These are phyloP conservation scores for Nannochloropsis gaditana DNA, from an alignment of 108 stramenopile species.

Conservation along the genomic window DNA sequence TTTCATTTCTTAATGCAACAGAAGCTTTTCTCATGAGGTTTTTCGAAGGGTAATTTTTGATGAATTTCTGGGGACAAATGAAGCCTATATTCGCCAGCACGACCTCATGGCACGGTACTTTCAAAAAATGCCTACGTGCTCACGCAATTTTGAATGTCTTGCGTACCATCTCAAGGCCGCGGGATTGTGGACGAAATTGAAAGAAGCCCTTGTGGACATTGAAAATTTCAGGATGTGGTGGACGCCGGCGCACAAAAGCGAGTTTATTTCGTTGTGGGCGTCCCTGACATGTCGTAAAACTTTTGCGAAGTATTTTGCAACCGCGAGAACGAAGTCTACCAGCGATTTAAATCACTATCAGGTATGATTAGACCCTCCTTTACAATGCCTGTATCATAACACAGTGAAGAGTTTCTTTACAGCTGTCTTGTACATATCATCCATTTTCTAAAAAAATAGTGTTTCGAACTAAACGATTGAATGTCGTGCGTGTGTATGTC, in stretches of 20 bases:
- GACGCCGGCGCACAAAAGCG: slow-evolving; percentile 48
- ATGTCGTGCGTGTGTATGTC: too few species aligned
- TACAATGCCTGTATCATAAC: too few species aligned
- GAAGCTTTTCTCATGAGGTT: slow-evolving; percentile 43
- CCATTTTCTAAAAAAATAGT: too few species aligned
- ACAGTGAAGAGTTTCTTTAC: too few species aligned
- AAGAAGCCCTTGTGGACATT: slow-evolving; percentile 54
- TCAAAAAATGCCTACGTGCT: slow-evolving; percentile 28
- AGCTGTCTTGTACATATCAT: too few species aligned
- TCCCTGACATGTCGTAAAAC: slow-evolving; percentile 43
- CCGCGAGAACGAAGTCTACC: too few species aligned
- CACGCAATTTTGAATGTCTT: slow-evolving; percentile 51
- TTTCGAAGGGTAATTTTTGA: slow-evolving; percentile 39
- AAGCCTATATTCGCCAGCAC: slow-evolving; percentile 34
- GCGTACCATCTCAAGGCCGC: slow-evolving; percentile 55
- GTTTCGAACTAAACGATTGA: too few species aligned
- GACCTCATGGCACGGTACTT: slow-evolving; percentile 43
- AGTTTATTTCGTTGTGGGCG: slow-evolving; percentile 57
- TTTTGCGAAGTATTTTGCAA: neutral
- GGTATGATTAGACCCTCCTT: too few species aligned
- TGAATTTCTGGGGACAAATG: slow-evolving; percentile 32
- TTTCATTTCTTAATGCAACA: neutral
- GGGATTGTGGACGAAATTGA: slow-evolving; percentile 55
- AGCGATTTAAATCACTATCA: too few species aligned
- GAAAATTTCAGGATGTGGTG: slow-evolving; percentile 56